Base-by-base conservation (phyloP, 352 stramenopile genomes). In the Globisporangium okanoganense region DNA sequence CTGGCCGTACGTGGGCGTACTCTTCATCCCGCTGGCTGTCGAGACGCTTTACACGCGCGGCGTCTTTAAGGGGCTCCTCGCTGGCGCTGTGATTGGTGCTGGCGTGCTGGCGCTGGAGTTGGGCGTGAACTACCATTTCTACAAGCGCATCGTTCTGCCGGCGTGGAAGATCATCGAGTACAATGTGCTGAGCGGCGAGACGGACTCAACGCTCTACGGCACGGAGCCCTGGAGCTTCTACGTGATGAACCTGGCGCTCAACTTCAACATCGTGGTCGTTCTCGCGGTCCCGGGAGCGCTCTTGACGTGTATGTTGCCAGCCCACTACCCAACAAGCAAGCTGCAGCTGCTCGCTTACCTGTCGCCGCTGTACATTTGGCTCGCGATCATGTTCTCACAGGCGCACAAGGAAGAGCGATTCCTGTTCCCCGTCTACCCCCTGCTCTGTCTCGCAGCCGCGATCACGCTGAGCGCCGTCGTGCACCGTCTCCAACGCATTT, bases 381-480 rank as follows among this genome's bases (percentile, higher is more conserved):
- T 99, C 47, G 66, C 40, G 5, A 88, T 99, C 41, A 97, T 99
- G 68, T 87, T 96, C 41, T 63, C 82, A n/a, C 84, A 98, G 67
- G 82, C 96, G 24, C 97, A 99, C 83, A 99, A 99, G 70, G 97
- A 99, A 67, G 97, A 99, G 78, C 84, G 97, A 5, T 99, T 99
- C 69, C 66, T 99, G 18, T 99, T 96, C 62, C 95, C 96, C 0
- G 78, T 98, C 7, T 99, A 99, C 68, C 93, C 96, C 14, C 75
- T 98, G 1, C 67, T 98, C 5, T 94, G 82, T 61, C 67, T 97
- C 22, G 70, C 74, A 29, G 90, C 88, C 36, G 94, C 89, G 2
- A 70, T 87, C 40, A 85, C 81, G 16, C 62, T 97, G 16, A 85
- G 87, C 47, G 71, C 72, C 12, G 36, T 85, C 6, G 72, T 78